Evolutionary conservation across 352 stramenopile species (phyloP), one percentile per base, ranked within the genome.

Genomic region (Blastocystis sp.): DNA sequence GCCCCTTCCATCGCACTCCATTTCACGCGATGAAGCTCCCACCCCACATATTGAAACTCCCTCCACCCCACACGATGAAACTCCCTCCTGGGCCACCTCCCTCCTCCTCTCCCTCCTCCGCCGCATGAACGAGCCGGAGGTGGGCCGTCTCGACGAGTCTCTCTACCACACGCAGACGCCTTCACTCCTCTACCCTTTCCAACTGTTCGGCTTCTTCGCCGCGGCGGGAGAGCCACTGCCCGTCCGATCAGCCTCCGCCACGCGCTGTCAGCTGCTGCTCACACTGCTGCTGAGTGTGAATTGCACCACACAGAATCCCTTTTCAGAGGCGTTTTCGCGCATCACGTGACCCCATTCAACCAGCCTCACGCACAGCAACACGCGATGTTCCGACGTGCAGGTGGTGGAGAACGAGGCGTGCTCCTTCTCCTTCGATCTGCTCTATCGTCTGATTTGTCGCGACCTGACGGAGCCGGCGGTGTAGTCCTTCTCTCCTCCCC

Each of bases 161-260:
- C 34, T 79, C 7, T 79, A 79, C 38, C n/a, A 19, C 5, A 21
- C 69, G 11, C 9, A 79, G 17, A 28, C 34, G 1, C 17, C 17
- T 34, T 79, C 69, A 9, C 43, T 79, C 10, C 53, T 79, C 28
- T 79, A 79, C 38, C 69, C 69, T 17, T 79, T 79, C 23, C 69
- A 79, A 41, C 38, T 79, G 14, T 79, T 79, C 53, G 34, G 28
- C 14, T 45, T 79, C 45, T 62, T 79, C 19, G 61, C 45, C 5
- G 0, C 69, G 23, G n/a, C n/a, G n/a, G 19, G 10, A 14, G 28
- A 61, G 14, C 23, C 28, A 9, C 34, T 34, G 9, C n/a, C 21
- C 52, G 62, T 79, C 38, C 28, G 40, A 21, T 79, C 69, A 10
- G 41, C 69, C 23, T 79, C 69, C 17, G 41, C 69, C 11, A 79